phyloP scores from a whole-genome alignment of 2,329 filamentous ascomycete genomes.

The Beauveria caledonica region DNA sequence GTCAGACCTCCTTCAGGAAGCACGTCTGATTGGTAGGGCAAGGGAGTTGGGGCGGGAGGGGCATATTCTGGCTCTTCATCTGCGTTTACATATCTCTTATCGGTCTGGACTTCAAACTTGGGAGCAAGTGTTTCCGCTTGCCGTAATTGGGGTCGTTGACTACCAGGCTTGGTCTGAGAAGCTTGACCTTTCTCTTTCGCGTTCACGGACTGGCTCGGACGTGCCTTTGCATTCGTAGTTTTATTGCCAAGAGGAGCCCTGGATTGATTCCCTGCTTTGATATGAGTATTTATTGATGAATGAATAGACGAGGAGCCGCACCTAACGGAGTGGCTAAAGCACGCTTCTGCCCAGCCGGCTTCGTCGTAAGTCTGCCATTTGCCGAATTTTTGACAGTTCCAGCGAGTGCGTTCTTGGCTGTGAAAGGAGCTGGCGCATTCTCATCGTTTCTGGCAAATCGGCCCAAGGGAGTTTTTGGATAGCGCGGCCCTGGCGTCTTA shows the following conservation, averaged over 20 bases:
- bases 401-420: slow-evolving; percentile 35
- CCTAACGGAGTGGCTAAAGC: slow-evolving; percentile 73
- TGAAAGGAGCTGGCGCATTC: slow-evolving; percentile 49
- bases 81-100: slow-evolving; percentile 37
- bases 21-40: slow-evolving; percentile 62
- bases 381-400: slow-evolving; percentile 37
- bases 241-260: slow-evolving; percentile 86
- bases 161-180: slow-evolving; percentile 48
- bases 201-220: slow-evolving; percentile 56
- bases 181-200: slow-evolving; percentile 54
- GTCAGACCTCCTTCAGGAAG: slow-evolving; percentile 50
- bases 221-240: slow-evolving; percentile 88
- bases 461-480: slow-evolving; percentile 76
- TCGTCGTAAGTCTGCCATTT: slow-evolving; percentile 37
- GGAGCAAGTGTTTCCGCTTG: slow-evolving; percentile 44
- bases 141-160: slow-evolving; percentile 48
- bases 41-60: slow-evolving; percentile 61
- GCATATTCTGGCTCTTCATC: slow-evolving; percentile 85
- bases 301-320: slow-evolving; percentile 33
- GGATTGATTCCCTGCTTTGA: slow-evolving; percentile 35
- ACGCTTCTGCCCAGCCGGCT: slow-evolving; percentile 38
- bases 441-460: slow-evolving; percentile 69
- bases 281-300: neutral
- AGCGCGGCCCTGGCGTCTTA: slow-evolving; percentile 71
- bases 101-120: slow-evolving; percentile 55